Evolutionary conservation across 2,329 filamentous ascomycete species (phyloP), one percentile per base, ranked within the genome.

Genomic region (Thelonectria rubi): DNA sequence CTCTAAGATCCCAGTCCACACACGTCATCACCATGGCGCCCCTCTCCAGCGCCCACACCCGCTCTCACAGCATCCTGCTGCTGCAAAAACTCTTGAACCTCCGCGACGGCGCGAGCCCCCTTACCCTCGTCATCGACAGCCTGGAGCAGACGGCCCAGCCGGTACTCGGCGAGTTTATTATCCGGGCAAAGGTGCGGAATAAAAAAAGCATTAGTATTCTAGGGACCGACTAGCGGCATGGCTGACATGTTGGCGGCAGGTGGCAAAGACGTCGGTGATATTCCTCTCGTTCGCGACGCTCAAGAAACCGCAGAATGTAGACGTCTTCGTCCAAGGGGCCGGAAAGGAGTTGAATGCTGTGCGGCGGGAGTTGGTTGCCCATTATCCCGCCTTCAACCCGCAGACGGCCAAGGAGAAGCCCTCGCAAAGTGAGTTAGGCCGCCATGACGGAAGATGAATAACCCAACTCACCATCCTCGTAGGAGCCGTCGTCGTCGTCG

Each of bases 61-160:
- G 92, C 66, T 94, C 92, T 18, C 93, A 97, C 77, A 94, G 93
- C 74, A 80, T 96, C 20, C 86, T 97, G 3, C 82, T 97, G 2
- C 88, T 97, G 57, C 91, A 93, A 65, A 94, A 93, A 73, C 81
- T 97, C 2, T 82, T 97, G 65, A 92, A 89, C 72, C 81, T 92
- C 58, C 86, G 92, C 64, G 91, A 95, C 76, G 88, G 87, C 58
- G 88, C 91, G 14, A 97, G 93, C 50, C 94, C 94, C 3, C 88
- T 98, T 72, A 97, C 94, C 0, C 81, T 98, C 24, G 78, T 97
- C 3, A 82, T 97, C 58, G 94, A 98, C 76, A 92, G 85, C 34
- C 82, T 97, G 30, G 93, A 97, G 78, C 93, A 97, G 78, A 88
- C 89, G 24, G 91, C 88, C 7, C 83, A 82, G 30, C 88, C 89